Conservation (phyloP, 306 rosid genomes). For the Prunus salicina region DNA sequence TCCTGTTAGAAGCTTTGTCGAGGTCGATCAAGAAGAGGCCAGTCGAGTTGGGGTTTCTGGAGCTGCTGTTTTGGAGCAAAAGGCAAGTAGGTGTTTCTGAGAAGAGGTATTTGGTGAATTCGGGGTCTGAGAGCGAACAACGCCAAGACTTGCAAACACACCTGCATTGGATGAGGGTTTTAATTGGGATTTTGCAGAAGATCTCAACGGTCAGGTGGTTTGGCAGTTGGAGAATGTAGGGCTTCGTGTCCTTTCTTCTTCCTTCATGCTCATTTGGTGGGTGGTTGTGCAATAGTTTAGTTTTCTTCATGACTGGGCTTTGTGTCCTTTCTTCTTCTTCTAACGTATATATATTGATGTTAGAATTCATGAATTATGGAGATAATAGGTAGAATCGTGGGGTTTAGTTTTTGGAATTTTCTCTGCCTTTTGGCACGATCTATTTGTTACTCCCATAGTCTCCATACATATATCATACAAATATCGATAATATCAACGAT, state of each 20-base stretch:
- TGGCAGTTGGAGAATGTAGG: not conserved
- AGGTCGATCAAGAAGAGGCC: constrained; percentile 5
- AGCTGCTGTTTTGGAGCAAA: not conserved
- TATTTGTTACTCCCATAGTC: no score
- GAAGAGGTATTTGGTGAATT: not conserved
- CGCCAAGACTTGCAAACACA: constrained; percentile 13
- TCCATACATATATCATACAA: no score
- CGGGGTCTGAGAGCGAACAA: not conserved
- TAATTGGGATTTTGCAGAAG: constrained; percentile 1
- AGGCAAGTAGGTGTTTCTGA: not conserved
- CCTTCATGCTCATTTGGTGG: not conserved
- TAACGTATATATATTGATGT: no score
- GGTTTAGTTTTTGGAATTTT: no score
- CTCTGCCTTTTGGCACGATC: no score
- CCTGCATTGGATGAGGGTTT: constrained; percentile 4
- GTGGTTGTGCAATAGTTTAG: not conserved
- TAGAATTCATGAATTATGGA: no score
- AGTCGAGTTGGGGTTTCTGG: not conserved
- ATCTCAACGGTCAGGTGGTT: not conserved
- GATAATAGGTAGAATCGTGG: no score
- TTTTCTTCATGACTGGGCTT: not conserved
- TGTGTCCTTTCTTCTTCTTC: no score
- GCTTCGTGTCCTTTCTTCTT: not conserved
- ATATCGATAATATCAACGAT: no score
- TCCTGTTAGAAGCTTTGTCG: not conserved